Conservation (phyloP, 257 asterid species). For the Mitragyna speciosa region DNA sequence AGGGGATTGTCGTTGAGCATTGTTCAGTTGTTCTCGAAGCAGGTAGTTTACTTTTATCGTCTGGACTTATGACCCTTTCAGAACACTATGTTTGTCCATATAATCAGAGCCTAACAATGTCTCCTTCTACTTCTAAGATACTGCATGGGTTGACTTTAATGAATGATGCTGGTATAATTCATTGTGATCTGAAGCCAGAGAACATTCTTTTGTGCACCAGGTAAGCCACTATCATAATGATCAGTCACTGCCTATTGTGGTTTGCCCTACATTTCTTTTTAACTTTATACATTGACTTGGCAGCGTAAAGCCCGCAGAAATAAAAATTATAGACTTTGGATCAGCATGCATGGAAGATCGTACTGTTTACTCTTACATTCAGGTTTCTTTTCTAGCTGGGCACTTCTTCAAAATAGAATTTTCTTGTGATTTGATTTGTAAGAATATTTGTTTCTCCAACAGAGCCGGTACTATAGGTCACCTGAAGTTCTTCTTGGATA, state of each 20-base stretch:
- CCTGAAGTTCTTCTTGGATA: slow-evolving; percentile 99
- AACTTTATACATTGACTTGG: slow-evolving; percentile 29
- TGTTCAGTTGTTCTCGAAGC: slow-evolving; percentile 94
- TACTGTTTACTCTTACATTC: slow-evolving; percentile 95
- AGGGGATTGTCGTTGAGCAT: slow-evolving; percentile 90
- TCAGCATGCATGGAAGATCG: slow-evolving; percentile 98
- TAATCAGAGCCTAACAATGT: background rate
- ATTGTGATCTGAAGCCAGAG: slow-evolving; percentile 97
- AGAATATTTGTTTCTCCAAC: slow-evolving; percentile 33
- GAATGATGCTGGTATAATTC: slow-evolving; percentile 96
- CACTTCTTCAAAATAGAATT: slow-evolving; percentile 16
- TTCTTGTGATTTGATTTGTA: slow-evolving; percentile 25
- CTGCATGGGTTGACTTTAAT: slow-evolving; percentile 87
- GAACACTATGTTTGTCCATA: background rate
- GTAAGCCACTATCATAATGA: slow-evolving; percentile 47
- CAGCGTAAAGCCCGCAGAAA: slow-evolving; percentile 92
- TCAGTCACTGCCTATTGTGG: slow-evolving; percentile 15
- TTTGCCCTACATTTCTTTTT: slow-evolving; percentile 26
- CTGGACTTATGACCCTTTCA: slow-evolving; percentile 11
- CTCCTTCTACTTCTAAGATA: slow-evolving; percentile 43
- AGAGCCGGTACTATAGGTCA: slow-evolving; percentile 98
- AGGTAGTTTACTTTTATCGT: slow-evolving; percentile 52
- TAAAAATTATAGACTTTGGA: slow-evolving; percentile 96
- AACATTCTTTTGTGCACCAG: slow-evolving; percentile 92
- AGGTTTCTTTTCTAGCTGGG: slow-evolving; percentile 45